Conservation (phyloP, 1,284 basidiomycete species). For the Anthracocystis walkeri region DNA sequence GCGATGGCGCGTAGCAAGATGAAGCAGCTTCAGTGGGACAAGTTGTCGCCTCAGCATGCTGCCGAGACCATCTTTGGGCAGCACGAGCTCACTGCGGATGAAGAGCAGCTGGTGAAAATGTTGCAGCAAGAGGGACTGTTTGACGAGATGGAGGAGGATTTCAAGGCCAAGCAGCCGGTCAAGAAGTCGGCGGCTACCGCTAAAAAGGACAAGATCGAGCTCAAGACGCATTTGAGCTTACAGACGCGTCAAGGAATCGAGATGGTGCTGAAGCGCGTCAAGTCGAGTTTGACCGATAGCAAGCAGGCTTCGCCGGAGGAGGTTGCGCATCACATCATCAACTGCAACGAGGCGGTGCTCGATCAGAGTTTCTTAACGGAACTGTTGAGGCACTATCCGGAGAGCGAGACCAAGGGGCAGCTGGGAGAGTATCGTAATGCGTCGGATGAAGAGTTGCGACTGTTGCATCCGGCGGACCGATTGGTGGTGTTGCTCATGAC, state of each 20-base stretch:
- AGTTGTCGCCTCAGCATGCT: constrained; percentile 71
- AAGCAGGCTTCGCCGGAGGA: constrained; percentile 68
- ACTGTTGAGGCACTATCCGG: constrained; percentile 67
- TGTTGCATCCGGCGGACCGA: constrained; percentile 91
- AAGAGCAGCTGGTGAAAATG: constrained; percentile 50
- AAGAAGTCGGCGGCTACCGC: constrained; percentile 66
- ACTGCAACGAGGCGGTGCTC: constrained; percentile 66
- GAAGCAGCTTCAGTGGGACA: constrained; percentile 99
- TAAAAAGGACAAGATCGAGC: constrained; percentile 69
- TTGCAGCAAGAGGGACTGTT: constrained; percentile 77
- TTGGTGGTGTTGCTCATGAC: constrained; percentile 97
- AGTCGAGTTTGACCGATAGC: constrained; percentile 47
- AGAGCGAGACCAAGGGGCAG: constrained; percentile 68
- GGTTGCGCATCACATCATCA: constrained; percentile 67
- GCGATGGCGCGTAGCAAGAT: constrained; percentile 89
- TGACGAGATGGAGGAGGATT: constrained; percentile 97
- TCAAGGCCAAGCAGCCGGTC: constrained; percentile 92
- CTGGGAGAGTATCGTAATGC: constrained; percentile 79
- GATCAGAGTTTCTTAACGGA: constrained; percentile 68
- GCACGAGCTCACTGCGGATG: constrained; percentile 47
- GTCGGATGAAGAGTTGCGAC: constrained; percentile 85
- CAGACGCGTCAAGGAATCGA: constrained; percentile 62
- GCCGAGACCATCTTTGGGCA: constrained; percentile 67
- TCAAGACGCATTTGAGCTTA: constrained; percentile 67
- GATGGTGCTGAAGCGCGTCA: constrained; percentile 49